A percentile compares a stretch with the other conserved stretches of the same genome.
Conservation (phyloP, 2,329 filamentous ascomycete genomes). For the Pseudogymnoascus sp. region DNA sequence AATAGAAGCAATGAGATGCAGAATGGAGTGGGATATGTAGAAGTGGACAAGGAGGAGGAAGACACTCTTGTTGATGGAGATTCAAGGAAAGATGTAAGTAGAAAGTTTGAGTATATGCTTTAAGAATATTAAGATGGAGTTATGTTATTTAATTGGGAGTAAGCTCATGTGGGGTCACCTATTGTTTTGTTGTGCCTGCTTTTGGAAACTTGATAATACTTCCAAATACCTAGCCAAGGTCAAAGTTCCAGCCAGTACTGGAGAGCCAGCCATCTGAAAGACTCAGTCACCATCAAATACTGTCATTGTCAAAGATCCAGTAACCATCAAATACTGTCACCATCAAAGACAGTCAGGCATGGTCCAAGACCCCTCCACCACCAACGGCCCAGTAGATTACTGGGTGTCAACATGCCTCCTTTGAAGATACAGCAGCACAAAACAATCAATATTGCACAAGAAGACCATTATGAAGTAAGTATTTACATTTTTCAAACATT, state of each 20-base stretch:
- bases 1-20: constrained; percentile 16
- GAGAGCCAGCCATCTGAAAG: neutral
- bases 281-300: neutral
- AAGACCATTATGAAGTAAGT: neutral
- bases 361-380: neutral
- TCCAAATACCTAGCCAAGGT: neutral
- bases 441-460: neutral
- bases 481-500: neutral
- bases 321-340: neutral
- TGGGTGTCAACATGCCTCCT: neutral
- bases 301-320: neutral
- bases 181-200: neutral
- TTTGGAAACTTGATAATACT: neutral
- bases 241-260: neutral
- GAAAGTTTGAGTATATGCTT: constrained; percentile 3
- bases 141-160: neutral
- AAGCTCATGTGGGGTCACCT: neutral
- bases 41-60: constrained; percentile 1
- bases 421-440: neutral
- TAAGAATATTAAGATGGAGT: neutral
- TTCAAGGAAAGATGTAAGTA: neutral
- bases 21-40: neutral
- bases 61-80: neutral
- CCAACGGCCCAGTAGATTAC: neutral
- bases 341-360: neutral